Conservation (phyloP, 371 early-diverging fungal species). For the Chytridiales sp. region DNA sequence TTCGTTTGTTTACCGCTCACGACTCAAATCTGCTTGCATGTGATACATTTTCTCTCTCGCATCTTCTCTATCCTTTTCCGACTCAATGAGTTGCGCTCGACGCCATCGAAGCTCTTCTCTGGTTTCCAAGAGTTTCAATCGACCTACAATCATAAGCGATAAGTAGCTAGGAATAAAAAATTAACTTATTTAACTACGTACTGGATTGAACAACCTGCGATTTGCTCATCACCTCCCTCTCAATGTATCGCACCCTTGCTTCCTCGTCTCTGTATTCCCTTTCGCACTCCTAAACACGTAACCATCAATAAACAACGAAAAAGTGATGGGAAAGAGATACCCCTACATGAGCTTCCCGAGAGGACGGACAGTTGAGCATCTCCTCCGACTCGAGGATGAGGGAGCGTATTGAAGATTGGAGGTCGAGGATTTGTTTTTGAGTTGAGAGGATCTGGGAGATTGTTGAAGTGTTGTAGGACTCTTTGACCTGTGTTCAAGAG, state of each 20-base stretch:
- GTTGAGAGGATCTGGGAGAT: background rate
- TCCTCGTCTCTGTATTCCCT: background rate
- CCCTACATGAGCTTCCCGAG: background rate
- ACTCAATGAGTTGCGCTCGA: conserved; percentile 8
- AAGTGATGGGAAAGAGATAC: background rate
- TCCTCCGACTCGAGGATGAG: conserved; percentile 9
- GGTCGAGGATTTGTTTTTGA: background rate
- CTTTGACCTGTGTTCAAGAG: too few species aligned
- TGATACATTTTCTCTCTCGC: background rate
- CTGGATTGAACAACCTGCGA: conserved; percentile 23
- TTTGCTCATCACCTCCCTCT: conserved; percentile 18
- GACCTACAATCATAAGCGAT: background rate
- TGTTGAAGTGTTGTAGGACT: too few species aligned
- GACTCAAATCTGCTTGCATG: conserved; percentile 20
- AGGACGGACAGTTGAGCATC: background rate
- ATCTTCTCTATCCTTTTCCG: conserved; percentile 4
- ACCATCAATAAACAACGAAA: background rate
- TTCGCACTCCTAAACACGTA: background rate
- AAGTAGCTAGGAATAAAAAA: background rate
- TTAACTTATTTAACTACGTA: background rate
- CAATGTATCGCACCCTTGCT: conserved; percentile 10
- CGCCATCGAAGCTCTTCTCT: conserved; percentile 7
- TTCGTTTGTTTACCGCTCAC: conserved; percentile 29
- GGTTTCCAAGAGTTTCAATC: conserved; percentile 10
- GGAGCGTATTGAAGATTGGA: background rate